phyloP scores from a whole-genome alignment of 2,329 filamentous ascomycete species.

The Myrmaecium sp. region DNA sequence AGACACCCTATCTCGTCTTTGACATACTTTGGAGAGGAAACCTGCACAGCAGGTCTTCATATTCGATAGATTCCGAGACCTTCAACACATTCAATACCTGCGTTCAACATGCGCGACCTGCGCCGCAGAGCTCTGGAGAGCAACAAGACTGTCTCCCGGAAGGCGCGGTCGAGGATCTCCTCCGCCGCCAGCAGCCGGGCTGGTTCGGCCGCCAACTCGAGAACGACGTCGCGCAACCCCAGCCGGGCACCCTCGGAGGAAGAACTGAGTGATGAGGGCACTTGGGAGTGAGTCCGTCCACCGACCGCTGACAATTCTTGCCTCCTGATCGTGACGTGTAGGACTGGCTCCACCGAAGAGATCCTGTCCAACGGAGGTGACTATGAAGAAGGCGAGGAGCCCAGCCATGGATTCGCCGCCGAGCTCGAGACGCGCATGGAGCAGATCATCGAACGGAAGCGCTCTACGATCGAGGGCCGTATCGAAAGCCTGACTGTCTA shows the following conservation, averaged over 20 bases:
- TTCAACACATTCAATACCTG: too few relatives aligned
- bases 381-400: conserved; percentile 32
- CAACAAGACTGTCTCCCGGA: conserved; percentile 55
- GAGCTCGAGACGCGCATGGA: conserved; percentile 49
- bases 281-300: conserved; percentile 31
- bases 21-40: too few relatives aligned
- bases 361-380: conserved; percentile 26
- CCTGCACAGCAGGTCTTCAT: too few relatives aligned
- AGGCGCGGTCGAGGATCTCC: conserved; percentile 40
- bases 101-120: conserved; percentile 39
- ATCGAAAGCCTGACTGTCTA: conserved; percentile 47
- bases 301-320: conserved; percentile 1
- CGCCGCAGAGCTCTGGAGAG: conserved; percentile 54
- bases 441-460: conserved; percentile 61
- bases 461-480: conserved; percentile 54
- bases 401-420: conserved; percentile 40
- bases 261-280: conserved; percentile 43
- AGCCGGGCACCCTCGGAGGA: conserved; percentile 41
- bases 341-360: conserved; percentile 51
- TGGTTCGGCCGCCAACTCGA: conserved; percentile 40
- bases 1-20: too few relatives aligned
- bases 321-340: conserved; percentile 13
- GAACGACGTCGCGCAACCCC: conserved; percentile 34
- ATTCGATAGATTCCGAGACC: too few relatives aligned
- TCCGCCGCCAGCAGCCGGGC: conserved; percentile 42